Conservation (phyloP, 768 basidiomycete species). For the Mycena galericulata region DNA sequence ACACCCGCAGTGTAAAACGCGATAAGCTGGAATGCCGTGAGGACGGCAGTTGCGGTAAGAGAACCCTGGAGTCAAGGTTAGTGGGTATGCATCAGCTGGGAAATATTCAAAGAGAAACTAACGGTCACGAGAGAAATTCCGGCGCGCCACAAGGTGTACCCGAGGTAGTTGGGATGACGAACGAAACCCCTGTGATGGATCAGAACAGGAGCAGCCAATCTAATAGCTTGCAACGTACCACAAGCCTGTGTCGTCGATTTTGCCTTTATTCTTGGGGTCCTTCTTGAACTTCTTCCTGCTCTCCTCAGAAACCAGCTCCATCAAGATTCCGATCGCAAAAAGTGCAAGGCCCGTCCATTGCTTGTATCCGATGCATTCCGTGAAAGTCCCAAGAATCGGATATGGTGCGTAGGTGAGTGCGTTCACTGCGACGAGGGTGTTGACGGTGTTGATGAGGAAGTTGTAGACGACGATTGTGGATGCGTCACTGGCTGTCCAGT, state of each 20-base stretch:
- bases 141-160: conserved; percentile 39
- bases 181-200: conserved; percentile 26
- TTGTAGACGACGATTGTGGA: conserved; percentile 32
- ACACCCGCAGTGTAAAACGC: neutral
- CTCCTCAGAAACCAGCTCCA: conserved; percentile 38
- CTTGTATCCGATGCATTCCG: conserved; percentile 35
- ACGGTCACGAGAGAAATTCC: conserved; percentile 38
- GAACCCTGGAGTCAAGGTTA: conserved; percentile 20
- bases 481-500: conserved; percentile 16
- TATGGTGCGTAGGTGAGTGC: conserved; percentile 27
- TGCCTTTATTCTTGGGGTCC: conserved; percentile 39
- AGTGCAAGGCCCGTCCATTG: conserved; percentile 34
- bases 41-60: conserved; percentile 1
- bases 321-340: conserved; percentile 30
- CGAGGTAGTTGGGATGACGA: conserved; percentile 42
- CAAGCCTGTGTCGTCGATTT: conserved; percentile 37
- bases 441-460: conserved; percentile 28
- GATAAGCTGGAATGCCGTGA: neutral
- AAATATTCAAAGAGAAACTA: neutral
- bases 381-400: conserved; percentile 13
- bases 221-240: conserved; percentile 33
- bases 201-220: conserved; percentile 3
- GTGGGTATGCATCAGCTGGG: too few relatives aligned
- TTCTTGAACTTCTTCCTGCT: conserved; percentile 41
- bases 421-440: conserved; percentile 38